A percentile compares a stretch with the other conserved stretches of the same genome.
Conservation (phyloP, 352 stramenopile species). For the Pythium biforme region DNA sequence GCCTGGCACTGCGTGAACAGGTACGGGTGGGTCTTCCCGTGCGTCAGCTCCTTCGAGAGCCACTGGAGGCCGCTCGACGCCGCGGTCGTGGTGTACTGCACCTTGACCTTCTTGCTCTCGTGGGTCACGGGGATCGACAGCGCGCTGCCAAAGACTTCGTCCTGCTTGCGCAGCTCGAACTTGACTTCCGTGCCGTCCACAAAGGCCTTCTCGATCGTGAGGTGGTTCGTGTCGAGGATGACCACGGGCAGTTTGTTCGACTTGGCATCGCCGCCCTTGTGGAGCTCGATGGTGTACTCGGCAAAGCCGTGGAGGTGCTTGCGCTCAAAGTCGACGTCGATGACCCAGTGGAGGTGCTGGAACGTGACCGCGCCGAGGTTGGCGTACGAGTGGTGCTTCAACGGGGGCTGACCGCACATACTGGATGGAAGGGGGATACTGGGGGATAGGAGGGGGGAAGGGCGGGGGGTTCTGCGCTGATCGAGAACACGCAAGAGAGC, state of each 20-base stretch:
- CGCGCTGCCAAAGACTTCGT: constrained; percentile 66
- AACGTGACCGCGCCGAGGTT: constrained; percentile 84
- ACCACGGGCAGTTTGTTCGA: constrained; percentile 37
- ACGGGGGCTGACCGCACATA: constrained; percentile 22
- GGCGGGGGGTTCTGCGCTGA: constrained; percentile 2
- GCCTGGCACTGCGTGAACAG: constrained; percentile 94
- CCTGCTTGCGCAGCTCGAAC: constrained; percentile 33
- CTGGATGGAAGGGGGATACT: background rate
- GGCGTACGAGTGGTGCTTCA: constrained; percentile 72
- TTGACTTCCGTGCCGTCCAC: constrained; percentile 43
- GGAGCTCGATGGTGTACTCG: constrained; percentile 79
- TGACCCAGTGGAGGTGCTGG: constrained; percentile 86
- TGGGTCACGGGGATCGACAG: constrained; percentile 28
- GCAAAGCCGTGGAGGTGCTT: constrained; percentile 72
- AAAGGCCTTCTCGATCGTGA: constrained; percentile 61
- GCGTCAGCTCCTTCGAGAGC: constrained; percentile 91
- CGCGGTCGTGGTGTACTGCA: constrained; percentile 56
- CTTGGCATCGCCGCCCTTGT: constrained; percentile 38
- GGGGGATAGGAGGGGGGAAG: background rate
- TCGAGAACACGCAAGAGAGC: constrained; percentile 14
- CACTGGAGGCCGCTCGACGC: constrained; percentile 14
- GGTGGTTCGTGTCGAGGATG: constrained; percentile 84
- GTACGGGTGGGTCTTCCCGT: constrained; percentile 93
- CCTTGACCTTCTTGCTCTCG: constrained; percentile 53
- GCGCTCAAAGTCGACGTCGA: constrained; percentile 83